Evolutionary conservation across 306 rosid species (phyloP), one percentile per base, ranked within the genome.

Genomic region (Cicer judaicum): DNA sequence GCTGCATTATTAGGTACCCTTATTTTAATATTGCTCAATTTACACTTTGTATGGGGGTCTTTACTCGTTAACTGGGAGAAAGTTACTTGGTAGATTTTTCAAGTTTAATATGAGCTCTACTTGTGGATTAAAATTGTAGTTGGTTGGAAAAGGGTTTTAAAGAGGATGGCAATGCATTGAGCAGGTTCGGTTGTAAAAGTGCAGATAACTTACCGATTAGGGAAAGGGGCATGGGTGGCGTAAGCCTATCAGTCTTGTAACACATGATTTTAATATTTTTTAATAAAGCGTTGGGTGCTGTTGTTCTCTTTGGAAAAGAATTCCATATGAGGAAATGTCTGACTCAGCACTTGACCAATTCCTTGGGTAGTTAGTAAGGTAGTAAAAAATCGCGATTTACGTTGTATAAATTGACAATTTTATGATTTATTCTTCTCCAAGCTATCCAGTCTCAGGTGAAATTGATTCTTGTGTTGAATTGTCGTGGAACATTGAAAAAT

Each of bases 91-190:
- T 52, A 16, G 77, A 68, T 18, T 41, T 59, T 68, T 29, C 54
- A 34, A 15, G 68, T 75, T 69, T 75, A 12, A 69, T 15, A 52
- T 42, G 60, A 40, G 43, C 11, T 6, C 5, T 68, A 29, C 59
- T 49, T 49, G 5, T 61, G 13, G 43, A 36, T 43, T 66, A 42
- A 42, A 48, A 14, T 47, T 44, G 5, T 68, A 12, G 73, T 68
- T 69, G 61, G 73, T 62, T 80, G 15, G n/a, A 42, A 42, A 74
- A 60, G n/a, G 36, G 43, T 52, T 74, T 67, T 57, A 3, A 73
- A 63, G 70, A 18, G 71, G 64, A 50, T 41, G 63, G 11, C 29
- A 1, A 53, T 64, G 74, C 48, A 29, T 53, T 12, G 78, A 29
- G 64, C 34, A 48, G 21, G 40, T 49, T 61, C 39, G 39, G 47